These are phyloP conservation scores for Ustilago sp. DNA, from an alignment of 1,284 basidiomycete species.

Conservation along the genomic window DNA sequence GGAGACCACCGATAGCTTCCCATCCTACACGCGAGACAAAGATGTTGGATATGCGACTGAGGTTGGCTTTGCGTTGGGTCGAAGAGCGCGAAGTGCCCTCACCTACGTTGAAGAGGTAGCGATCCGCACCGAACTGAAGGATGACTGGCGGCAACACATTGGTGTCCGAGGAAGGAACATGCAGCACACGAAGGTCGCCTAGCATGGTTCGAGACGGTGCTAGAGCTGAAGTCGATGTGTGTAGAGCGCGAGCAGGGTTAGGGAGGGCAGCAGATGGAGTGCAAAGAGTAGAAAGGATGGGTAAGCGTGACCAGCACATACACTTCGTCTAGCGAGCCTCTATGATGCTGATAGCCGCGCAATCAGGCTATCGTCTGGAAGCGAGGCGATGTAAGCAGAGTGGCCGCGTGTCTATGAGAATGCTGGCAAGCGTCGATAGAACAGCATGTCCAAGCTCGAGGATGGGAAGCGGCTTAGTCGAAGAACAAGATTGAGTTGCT, in stretches of 20 bases:
- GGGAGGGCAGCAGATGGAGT: background rate
- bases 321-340: conserved; percentile 12
- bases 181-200: conserved; percentile 57
- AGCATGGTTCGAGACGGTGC: conserved; percentile 26
- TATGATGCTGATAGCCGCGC: conserved; percentile 3
- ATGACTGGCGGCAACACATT: conserved; percentile 84
- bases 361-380: background rate
- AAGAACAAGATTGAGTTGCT: background rate
- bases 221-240: conserved; percentile 1
- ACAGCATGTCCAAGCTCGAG: background rate
- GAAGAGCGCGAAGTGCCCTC: conserved; percentile 83
- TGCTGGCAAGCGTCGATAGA: background rate
- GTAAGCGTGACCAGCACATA: conserved; percentile 32
- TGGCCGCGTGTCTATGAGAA: conserved; percentile 4
- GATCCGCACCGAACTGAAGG: conserved; percentile 79
- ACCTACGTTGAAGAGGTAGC: conserved; percentile 87
- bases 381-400: background rate
- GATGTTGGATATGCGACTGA: conserved; percentile 77
- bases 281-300: conserved; percentile 7
- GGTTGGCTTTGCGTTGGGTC: conserved; percentile 76
- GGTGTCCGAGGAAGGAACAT: conserved; percentile 71
- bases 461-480: background rate
- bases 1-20: conserved; percentile 70
- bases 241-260: conserved; percentile 8
- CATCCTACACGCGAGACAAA: conserved; percentile 80